These are phyloP conservation scores for Leucocoprinus birnbaumii DNA, from an alignment of 768 basidiomycete genomes.

Conservation along the genomic window DNA sequence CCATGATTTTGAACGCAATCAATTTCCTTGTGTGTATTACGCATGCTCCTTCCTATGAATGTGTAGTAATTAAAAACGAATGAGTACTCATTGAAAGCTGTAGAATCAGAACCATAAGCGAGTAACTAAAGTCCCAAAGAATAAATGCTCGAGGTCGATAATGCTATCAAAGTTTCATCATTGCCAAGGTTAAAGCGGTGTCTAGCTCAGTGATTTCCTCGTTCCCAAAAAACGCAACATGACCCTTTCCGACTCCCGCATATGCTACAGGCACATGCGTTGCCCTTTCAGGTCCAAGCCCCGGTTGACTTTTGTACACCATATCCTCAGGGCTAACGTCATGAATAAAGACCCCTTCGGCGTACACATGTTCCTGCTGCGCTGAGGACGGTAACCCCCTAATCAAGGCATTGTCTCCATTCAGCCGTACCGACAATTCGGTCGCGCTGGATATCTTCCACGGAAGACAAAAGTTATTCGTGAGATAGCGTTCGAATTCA, in stretches of 20 bases:
- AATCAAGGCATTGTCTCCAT: slow-evolving; percentile 14
- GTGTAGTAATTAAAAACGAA: not conserved
- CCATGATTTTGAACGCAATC: not conserved
- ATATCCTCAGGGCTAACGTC: slow-evolving; percentile 15
- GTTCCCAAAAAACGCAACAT: slow-evolving; percentile 22
- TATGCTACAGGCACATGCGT: slow-evolving; percentile 23
- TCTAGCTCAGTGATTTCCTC: not conserved
- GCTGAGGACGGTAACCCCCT: slow-evolving; percentile 16
- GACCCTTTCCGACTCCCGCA: slow-evolving; percentile 30
- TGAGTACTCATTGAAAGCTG: no score
- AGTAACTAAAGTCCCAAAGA: no score
- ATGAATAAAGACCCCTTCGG: slow-evolving; percentile 18
- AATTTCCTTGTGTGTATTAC: slow-evolving; percentile 4
- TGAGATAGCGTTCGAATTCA: slow-evolving; percentile 22
- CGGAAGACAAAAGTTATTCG: slow-evolving; percentile 26
- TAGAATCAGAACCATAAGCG: no score
- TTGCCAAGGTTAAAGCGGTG: not conserved
- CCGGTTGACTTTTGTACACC: slow-evolving; percentile 11
- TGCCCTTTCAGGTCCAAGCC: slow-evolving; percentile 17
- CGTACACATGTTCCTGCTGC: slow-evolving; percentile 23
- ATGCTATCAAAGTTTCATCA: not conserved
- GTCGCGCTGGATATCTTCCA: slow-evolving; percentile 26
- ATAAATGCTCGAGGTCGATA: no score
- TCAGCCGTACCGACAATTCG: slow-evolving; percentile 16
- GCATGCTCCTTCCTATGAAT: not conserved